phyloP scores from a whole-genome alignment of 208 protist genomes.

The Spongospora subterranea region DNA sequence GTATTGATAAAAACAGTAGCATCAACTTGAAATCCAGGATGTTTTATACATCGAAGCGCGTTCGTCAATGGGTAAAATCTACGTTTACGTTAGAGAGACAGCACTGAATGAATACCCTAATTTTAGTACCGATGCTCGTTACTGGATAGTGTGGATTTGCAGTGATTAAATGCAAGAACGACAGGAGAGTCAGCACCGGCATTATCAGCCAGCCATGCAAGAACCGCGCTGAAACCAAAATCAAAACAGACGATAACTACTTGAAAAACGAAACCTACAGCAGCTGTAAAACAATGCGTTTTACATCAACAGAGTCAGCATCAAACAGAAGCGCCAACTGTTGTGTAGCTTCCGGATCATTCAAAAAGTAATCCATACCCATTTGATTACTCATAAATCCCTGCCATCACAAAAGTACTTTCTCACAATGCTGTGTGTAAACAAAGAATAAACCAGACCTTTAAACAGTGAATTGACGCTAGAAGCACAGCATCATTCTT shows the following conservation, averaged over 20 bases:
- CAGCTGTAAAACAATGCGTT: constrained; percentile 34
- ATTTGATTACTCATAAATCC: constrained; percentile 57
- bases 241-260: background rate
- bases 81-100: background rate
- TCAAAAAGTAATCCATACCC: constrained; percentile 46
- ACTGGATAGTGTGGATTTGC: background rate
- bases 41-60: constrained; percentile 19
- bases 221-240: background rate
- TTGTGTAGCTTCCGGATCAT: constrained; percentile 18
- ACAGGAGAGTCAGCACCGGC: constrained; percentile 27
- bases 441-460: background rate
- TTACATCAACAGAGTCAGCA: constrained; percentile 45
- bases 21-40: constrained; percentile 52
- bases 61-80: constrained; percentile 27
- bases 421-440: background rate
- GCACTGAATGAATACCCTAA: background rate
- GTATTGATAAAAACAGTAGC: constrained; percentile 47
- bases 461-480: constrained; percentile 26
- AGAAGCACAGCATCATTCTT: constrained; percentile 55
- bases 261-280: background rate
- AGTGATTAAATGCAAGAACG: constrained; percentile 43
- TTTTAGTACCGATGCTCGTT: background rate
- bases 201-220: constrained; percentile 49
- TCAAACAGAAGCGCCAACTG: constrained; percentile 21
- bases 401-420: constrained; percentile 28